Conservation (phyloP, 2,329 filamentous ascomycete species). For the Aspergillus aculeatus region DNA sequence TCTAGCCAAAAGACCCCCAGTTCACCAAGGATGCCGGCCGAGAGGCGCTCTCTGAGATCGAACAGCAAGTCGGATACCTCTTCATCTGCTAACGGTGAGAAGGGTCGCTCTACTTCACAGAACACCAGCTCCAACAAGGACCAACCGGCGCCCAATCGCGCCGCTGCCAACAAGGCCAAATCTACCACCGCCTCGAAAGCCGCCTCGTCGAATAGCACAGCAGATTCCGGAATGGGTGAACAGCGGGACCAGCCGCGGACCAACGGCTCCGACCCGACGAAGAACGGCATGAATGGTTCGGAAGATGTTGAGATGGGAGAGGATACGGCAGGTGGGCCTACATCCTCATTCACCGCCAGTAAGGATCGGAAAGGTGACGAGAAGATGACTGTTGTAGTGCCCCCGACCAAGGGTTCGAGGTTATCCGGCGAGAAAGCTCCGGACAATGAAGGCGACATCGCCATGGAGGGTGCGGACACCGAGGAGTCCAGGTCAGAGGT, state of each 20-base stretch:
- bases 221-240: conserved; percentile 59
- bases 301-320: conserved; percentile 73
- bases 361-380: conserved; percentile 70
- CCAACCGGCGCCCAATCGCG: conserved; percentile 44
- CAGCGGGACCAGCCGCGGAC: conserved; percentile 66
- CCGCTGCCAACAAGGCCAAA: conserved; percentile 43
- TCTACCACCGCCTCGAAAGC: conserved; percentile 31
- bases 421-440: conserved; percentile 56
- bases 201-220: conserved; percentile 35
- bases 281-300: conserved; percentile 65
- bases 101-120: conserved; percentile 44
- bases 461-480: conserved; percentile 61
- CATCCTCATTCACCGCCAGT: conserved; percentile 55
- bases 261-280: conserved; percentile 67
- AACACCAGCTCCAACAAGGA: conserved; percentile 46
- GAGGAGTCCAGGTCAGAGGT: conserved; percentile 45
- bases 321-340: conserved; percentile 53
- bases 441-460: conserved; percentile 67
- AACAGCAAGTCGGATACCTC: conserved; percentile 49
- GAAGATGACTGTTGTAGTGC: conserved; percentile 79
- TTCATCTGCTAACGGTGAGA: conserved; percentile 49
- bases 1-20: conserved; percentile 23
- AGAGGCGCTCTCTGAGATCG: conserved; percentile 48
- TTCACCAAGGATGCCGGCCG: conserved; percentile 45
- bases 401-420: conserved; percentile 66